These are phyloP conservation scores for Skeletonema potamos DNA, from an alignment of 108 stramenopile genomes.

Conservation along the genomic window DNA sequence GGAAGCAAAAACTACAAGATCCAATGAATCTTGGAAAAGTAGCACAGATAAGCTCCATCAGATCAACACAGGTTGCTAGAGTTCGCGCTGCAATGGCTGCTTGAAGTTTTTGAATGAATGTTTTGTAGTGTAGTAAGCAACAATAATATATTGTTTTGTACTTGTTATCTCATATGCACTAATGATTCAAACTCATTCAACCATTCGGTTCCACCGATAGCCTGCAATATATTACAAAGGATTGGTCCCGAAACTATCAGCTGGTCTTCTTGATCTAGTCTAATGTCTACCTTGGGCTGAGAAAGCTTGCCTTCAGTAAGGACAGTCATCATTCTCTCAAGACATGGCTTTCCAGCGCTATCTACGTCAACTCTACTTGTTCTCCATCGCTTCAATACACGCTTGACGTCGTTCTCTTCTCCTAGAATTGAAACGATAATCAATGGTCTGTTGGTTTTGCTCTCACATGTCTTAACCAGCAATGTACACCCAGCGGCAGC, in stretches of 20 bases:
- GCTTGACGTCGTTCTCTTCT: slow-evolving; percentile 18
- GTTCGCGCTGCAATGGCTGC: slow-evolving; percentile 3
- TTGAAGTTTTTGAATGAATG: background rate
- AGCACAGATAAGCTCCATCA: background rate
- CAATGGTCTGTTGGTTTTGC: slow-evolving; percentile 33
- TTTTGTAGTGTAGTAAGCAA: background rate
- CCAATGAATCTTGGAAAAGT: background rate
- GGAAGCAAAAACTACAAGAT: background rate
- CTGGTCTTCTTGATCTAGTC: background rate
- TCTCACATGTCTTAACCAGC: slow-evolving; percentile 27
- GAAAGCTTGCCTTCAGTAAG: slow-evolving; percentile 47
- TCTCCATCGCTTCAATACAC: slow-evolving; percentile 77
- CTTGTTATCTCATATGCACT: background rate
- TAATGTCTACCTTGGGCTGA: background rate
- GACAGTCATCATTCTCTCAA: slow-evolving; percentile 73
- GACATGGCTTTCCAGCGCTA: slow-evolving; percentile 64
- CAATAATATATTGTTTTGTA: background rate
- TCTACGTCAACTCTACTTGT: slow-evolving; percentile 76
- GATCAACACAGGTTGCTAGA: background rate
- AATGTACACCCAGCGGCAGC: slow-evolving; percentile 24
- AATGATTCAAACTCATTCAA: background rate
- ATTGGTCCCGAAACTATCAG: background rate
- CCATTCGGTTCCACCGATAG: background rate
- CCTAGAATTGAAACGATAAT: slow-evolving; percentile 64
- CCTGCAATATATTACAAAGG: background rate